Percentiles rank a stretch among this genome's conserved stretches.
phyloP scores from a whole-genome alignment of 345 rosid species.

The Moricandia arvensis region DNA sequence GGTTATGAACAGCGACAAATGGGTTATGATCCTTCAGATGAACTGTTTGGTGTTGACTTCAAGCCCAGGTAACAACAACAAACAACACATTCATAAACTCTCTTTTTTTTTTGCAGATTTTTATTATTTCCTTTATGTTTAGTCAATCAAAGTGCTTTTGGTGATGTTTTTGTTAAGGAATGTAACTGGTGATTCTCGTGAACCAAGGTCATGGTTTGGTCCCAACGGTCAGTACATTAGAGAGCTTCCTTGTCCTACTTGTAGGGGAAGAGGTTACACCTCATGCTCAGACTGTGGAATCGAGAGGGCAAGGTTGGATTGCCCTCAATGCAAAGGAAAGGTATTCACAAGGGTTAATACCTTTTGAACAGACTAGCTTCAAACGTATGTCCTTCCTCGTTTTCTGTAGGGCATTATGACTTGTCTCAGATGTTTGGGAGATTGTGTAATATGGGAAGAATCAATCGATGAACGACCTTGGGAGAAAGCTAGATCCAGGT shows the following conservation, averaged over 20 bases:
- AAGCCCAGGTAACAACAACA: conserved; percentile 55
- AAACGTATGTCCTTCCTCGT: background rate
- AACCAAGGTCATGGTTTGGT: conserved; percentile 93
- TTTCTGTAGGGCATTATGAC: conserved; percentile 72
- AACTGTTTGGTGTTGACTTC: conserved; percentile 59
- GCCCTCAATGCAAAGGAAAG: conserved; percentile 81
- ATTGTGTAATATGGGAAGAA: conserved; percentile 95
- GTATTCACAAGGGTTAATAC: conserved; percentile 29
- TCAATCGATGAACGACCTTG: conserved; percentile 89
- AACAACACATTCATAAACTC: background rate
- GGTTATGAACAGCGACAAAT: conserved; percentile 38
- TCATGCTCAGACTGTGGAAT: conserved; percentile 84
- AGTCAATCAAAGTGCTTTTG: background rate
- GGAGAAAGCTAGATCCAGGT: conserved; percentile 94
- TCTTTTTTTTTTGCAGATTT: background rate
- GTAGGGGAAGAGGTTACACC: conserved; percentile 92
- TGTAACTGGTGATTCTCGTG: conserved; percentile 39
- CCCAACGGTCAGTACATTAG: conserved; percentile 87
- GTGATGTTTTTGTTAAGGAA: conserved; percentile 48
- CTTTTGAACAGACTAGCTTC: background rate
- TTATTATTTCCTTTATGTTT: background rate
- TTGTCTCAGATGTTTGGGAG: conserved; percentile 76
- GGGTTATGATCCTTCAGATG: conserved; percentile 87
- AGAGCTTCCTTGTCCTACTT: conserved; percentile 94
- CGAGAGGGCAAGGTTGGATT: conserved; percentile 67